Conservation (phyloP, 192 early-diverging fungal species). For the Entomortierella beljakovae region DNA sequence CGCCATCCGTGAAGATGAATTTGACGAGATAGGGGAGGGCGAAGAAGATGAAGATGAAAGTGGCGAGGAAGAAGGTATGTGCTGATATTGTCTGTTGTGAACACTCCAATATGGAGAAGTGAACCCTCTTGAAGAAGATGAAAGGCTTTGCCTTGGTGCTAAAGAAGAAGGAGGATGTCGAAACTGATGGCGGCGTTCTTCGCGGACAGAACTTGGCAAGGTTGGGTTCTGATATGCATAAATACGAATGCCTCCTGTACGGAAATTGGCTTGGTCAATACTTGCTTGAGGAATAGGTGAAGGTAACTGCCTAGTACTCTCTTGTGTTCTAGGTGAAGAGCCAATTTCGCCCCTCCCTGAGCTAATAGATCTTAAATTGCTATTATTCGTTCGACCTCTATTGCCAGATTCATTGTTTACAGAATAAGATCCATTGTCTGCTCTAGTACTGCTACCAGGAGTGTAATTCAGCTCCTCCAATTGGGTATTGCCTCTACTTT, state of each 20-base stretch:
- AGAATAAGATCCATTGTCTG: not conserved
- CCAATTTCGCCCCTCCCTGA: not conserved
- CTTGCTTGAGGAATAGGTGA: not conserved
- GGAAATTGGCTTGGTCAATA: not conserved
- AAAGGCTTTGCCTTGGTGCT: slow-evolving; percentile 5
- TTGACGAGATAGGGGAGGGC: slow-evolving; percentile 1
- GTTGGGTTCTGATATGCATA: not conserved
- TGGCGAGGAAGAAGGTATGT: not conserved
- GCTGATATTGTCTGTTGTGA: slow-evolving; percentile 2
- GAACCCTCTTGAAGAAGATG: slow-evolving; percentile 7
- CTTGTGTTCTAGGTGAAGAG: not conserved
- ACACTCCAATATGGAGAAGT: slow-evolving; percentile 24
- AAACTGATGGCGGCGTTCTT: slow-evolving; percentile 6
- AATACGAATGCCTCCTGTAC: not conserved
- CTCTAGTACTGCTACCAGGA: not conserved
- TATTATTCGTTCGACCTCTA: not conserved
- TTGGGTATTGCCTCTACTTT: not conserved
- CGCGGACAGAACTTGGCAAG: not conserved
- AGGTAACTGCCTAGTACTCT: too few species aligned
- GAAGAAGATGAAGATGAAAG: slow-evolving; percentile 15
- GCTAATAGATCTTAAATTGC: not conserved
- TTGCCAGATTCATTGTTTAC: not conserved
- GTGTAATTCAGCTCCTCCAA: not conserved
- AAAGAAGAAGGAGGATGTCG: not conserved
- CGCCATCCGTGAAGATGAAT: slow-evolving; percentile 13